phyloP scores from a whole-genome alignment of 2,329 filamentous ascomycete species.

The Hymenoscyphus fraxineus region DNA sequence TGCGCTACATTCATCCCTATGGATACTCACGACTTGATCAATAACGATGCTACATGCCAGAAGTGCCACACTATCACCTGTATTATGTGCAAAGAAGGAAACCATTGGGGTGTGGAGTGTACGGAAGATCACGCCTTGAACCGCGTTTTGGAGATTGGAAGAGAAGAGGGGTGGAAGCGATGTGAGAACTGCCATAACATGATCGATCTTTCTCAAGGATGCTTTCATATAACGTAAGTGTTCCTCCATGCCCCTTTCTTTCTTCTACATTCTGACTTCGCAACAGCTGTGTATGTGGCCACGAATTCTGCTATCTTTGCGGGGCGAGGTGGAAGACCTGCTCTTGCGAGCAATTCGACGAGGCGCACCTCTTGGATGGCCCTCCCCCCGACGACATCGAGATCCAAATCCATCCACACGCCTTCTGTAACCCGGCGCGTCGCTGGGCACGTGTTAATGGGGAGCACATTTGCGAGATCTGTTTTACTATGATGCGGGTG shows the following conservation, averaged over 20 bases:
- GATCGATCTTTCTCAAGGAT: conserved; percentile 49
- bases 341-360: background rate
- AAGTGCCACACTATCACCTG: conserved; percentile 47
- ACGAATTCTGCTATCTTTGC: background rate
- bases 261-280: background rate
- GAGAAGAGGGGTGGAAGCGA: conserved; percentile 47
- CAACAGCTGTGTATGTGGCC: background rate
- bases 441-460: background rate
- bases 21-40: conserved; percentile 16
- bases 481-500: background rate
- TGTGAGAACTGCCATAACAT: conserved; percentile 45
- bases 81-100: conserved; percentile 44
- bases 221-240: conserved; percentile 55
- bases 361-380: background rate
- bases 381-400: background rate
- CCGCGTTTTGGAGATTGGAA: conserved; percentile 41
- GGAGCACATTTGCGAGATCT: background rate
- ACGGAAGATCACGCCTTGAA: conserved; percentile 40
- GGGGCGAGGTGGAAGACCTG: background rate
- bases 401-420: background rate
- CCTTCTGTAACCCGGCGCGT: background rate
- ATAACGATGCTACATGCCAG: conserved; percentile 40
- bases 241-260: background rate
- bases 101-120: conserved; percentile 45
- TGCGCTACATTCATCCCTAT: background rate